Conservation (phyloP, 805 yeast species). For the Candida sithepensis region DNA sequence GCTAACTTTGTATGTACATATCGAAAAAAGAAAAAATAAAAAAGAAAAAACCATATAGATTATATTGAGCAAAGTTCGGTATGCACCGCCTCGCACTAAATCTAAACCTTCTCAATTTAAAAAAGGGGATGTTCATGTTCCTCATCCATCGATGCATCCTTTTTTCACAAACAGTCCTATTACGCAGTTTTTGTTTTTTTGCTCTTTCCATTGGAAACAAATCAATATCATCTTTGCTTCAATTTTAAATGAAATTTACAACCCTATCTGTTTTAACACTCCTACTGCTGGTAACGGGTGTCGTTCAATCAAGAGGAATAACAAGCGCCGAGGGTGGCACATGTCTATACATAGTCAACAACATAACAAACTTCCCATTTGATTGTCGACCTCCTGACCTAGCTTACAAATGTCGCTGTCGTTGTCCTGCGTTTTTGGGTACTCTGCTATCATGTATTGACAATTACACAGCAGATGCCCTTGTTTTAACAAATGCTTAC, state of each 20-base stretch:
- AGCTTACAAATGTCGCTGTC: constrained; percentile 34
- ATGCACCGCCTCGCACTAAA: too few relatives aligned
- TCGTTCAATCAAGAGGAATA: constrained; percentile 27
- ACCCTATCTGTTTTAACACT: background rate
- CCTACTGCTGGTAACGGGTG: background rate
- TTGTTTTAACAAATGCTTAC: constrained; percentile 29
- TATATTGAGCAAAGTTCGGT: too few relatives aligned
- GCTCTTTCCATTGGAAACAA: background rate
- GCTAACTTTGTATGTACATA: background rate
- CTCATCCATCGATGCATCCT: too few relatives aligned
- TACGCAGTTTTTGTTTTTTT: background rate
- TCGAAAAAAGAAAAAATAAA: background rate
- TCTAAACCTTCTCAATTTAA: background rate
- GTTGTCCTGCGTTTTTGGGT: constrained; percentile 31
- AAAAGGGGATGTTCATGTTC: too few relatives aligned
- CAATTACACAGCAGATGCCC: constrained; percentile 23
- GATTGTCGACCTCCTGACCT: constrained; percentile 32
- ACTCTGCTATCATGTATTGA: constrained; percentile 36
- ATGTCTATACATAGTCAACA: constrained; percentile 33
- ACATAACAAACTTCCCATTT: constrained; percentile 31
- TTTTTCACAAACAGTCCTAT: too few relatives aligned
- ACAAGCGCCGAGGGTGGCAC: constrained; percentile 35
- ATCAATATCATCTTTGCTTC: background rate
- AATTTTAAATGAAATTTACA: background rate
- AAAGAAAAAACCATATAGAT: too few relatives aligned